phyloP scores from a whole-genome alignment of 805 yeast species.

The Saccharomycopsis schoenii region DNA sequence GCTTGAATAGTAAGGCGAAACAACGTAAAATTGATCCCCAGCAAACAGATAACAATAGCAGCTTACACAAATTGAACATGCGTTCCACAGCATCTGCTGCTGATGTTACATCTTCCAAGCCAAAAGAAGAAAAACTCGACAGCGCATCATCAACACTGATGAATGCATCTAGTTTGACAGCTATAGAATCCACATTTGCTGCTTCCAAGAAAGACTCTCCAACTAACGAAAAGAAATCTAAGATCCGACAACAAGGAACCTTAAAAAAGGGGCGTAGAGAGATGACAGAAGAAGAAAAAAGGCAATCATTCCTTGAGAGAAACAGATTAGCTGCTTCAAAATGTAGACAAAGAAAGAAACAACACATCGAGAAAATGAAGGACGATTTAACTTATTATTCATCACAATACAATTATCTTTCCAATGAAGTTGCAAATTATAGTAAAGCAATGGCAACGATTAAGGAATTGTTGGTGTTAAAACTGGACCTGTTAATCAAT shows the following conservation, averaged over 20 bases:
- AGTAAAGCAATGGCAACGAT: constrained; percentile 47
- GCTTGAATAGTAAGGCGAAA: not conserved
- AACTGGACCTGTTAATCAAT: constrained; percentile 39
- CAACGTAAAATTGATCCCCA: not conserved
- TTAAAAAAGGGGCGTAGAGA: constrained; percentile 34
- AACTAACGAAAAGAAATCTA: not conserved
- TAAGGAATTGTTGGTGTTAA: constrained; percentile 37
- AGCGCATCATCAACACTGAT: not conserved
- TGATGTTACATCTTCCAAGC: not conserved
- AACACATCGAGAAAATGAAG: constrained; percentile 74
- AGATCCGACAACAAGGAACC: constrained; percentile 19
- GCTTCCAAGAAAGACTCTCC: not conserved
- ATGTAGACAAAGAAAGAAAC: constrained; percentile 91
- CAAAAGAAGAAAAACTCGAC: not conserved
- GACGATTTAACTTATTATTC: constrained; percentile 63
- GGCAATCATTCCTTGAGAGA: constrained; percentile 72
- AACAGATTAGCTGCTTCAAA: constrained; percentile 93
- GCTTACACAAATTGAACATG: not conserved
- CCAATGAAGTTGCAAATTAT: constrained; percentile 46
- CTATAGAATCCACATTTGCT: not conserved
- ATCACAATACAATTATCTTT: constrained; percentile 57
- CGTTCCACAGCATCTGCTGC: not conserved
- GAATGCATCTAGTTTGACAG: not conserved
- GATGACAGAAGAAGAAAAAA: constrained; percentile 64
- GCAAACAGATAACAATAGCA: not conserved